phyloP scores from a whole-genome alignment of 2,329 filamentous ascomycete species.

The Fusarium camptoceras region DNA sequence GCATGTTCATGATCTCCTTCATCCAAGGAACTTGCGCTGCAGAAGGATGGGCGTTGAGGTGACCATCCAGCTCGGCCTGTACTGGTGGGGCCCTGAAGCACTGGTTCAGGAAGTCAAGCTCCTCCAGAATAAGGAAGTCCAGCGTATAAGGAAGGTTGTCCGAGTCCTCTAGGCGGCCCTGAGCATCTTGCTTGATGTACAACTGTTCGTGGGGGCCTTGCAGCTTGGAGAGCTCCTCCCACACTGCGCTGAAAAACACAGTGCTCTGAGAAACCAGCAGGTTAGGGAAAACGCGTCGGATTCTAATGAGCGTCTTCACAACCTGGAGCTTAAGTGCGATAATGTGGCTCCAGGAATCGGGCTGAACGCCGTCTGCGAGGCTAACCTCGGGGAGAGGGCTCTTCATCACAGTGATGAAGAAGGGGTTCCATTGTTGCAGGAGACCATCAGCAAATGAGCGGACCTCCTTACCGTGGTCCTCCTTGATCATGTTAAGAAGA shows the following conservation, averaged over 20 bases:
- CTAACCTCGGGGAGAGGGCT: constrained; percentile 75
- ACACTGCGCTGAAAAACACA: constrained; percentile 85
- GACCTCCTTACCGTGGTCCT: constrained; percentile 87
- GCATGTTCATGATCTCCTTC: constrained; percentile 85
- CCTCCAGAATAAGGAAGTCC: constrained; percentile 92
- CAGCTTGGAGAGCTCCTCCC: constrained; percentile 84
- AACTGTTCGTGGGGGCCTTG: constrained; percentile 81
- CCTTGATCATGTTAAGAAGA: constrained; percentile 95
- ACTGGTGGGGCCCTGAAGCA: constrained; percentile 90
- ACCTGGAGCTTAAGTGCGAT: constrained; percentile 92
- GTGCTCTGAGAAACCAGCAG: constrained; percentile 86
- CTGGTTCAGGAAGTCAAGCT: constrained; percentile 93
- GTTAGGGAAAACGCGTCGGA: constrained; percentile 84
- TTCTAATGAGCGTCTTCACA: constrained; percentile 93
- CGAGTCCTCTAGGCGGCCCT: constrained; percentile 88
- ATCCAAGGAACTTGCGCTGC: constrained; percentile 81
- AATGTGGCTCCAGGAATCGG: constrained; percentile 81
- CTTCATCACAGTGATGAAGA: constrained; percentile 85
- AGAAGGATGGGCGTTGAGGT: constrained; percentile 72
- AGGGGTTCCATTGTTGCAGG: constrained; percentile 86
- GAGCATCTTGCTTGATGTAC: constrained; percentile 86
- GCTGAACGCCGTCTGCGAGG: constrained; percentile 59
- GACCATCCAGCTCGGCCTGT: constrained; percentile 85
- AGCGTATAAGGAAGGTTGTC: constrained; percentile 94
- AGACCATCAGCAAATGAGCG: constrained; percentile 91